Conservation (phyloP, 2,329 filamentous ascomycete genomes). For the Talaromyces sp. region DNA sequence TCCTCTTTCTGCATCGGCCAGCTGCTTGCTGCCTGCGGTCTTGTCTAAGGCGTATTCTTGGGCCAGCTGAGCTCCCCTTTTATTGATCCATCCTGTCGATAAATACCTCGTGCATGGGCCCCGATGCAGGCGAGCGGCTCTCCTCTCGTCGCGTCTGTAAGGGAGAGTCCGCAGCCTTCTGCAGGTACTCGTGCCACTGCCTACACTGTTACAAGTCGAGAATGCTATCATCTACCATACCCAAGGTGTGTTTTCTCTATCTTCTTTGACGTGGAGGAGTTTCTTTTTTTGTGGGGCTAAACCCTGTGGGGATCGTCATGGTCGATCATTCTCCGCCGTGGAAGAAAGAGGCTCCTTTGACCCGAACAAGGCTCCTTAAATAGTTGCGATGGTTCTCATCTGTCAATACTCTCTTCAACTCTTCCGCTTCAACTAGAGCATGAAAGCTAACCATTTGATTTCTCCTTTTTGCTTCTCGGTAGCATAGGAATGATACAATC, state of each 20-base stretch:
- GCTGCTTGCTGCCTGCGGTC: background rate
- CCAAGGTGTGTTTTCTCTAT: background rate
- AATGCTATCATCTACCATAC: background rate
- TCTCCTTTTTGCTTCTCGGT: conserved; percentile 14
- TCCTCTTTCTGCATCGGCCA: background rate
- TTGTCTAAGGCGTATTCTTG: background rate
- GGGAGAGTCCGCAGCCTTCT: background rate
- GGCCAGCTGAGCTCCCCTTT: background rate
- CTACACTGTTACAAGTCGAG: background rate
- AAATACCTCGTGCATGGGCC: background rate
- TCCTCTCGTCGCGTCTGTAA: background rate
- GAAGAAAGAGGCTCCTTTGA: background rate
- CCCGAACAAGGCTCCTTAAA: background rate
- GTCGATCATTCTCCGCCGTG: no score
- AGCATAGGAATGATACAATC: conserved; percentile 14
- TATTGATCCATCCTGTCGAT: background rate
- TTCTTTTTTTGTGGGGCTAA: background rate
- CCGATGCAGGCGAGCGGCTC: background rate
- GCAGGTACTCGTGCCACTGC: background rate
- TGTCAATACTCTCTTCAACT: background rate
- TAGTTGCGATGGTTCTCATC: background rate
- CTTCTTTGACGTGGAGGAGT: background rate
- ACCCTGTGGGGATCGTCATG: background rate
- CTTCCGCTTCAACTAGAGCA: background rate
- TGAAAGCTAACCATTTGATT: conserved; percentile 1